A percentile compares a stretch with the other conserved stretches of the same genome.
phyloP scores from a whole-genome alignment of 2,329 filamentous ascomycete genomes.

The Exserohilum rostratum region DNA sequence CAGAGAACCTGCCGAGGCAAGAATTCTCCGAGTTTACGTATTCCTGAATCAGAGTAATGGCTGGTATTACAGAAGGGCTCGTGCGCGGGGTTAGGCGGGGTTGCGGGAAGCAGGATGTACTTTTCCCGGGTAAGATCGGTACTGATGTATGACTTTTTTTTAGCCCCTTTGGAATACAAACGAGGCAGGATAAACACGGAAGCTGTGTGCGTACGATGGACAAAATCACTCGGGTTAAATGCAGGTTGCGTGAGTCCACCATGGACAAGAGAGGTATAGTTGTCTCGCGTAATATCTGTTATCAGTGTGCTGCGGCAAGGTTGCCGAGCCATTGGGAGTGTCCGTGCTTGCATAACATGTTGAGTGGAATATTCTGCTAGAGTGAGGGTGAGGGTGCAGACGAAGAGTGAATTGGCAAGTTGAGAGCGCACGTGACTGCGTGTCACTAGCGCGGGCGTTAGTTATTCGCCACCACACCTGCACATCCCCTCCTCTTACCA shows the following conservation, averaged over 20 bases:
- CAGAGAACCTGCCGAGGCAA: background rate
- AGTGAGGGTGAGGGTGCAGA: background rate
- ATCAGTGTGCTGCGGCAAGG: background rate
- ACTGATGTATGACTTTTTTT: background rate
- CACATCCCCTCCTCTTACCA: conserved; percentile 4
- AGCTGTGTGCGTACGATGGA: background rate
- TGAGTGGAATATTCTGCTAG: background rate
- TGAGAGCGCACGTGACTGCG: conserved; percentile 7
- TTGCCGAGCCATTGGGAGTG: background rate
- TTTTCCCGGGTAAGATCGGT: conserved; percentile 5
- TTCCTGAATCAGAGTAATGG: background rate
- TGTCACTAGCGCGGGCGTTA: conserved; percentile 13
- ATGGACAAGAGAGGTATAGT: background rate
- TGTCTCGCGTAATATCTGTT: background rate
- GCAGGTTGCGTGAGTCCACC: background rate
- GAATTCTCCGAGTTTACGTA: background rate
- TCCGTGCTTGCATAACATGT: background rate
- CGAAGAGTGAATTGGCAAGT: background rate
- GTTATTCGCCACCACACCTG: conserved; percentile 6
- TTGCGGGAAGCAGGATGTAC: conserved; percentile 1
- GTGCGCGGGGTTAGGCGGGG: background rate
- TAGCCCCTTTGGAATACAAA: background rate
- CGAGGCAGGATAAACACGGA: no score
- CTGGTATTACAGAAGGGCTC: background rate
- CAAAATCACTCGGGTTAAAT: background rate